Conservation (phyloP, 2,329 filamentous ascomycete species). For the Colletotrichum orchidophilum region DNA sequence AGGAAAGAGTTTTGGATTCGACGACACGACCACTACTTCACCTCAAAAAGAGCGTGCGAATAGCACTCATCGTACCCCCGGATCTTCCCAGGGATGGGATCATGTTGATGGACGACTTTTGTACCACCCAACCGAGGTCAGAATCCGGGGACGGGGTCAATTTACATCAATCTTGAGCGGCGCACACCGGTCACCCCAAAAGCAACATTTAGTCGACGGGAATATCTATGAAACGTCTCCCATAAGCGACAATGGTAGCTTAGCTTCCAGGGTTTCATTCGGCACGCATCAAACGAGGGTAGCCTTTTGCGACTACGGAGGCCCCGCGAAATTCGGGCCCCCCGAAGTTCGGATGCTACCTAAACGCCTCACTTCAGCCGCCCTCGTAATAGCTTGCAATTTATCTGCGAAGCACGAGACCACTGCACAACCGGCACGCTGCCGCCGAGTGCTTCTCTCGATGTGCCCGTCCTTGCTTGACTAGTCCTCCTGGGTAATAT, state of each 20-base stretch:
- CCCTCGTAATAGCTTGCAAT: neutral
- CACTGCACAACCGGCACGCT: neutral
- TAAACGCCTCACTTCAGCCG: slow-evolving; percentile 1
- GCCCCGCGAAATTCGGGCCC: slow-evolving; percentile 17
- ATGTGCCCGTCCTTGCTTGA: neutral
- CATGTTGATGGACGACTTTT: neutral
- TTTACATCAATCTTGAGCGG: neutral
- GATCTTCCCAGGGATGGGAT: neutral
- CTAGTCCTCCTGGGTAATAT: neutral
- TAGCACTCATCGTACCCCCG: neutral
- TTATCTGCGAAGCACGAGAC: slow-evolving; percentile 1
- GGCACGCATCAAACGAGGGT: neutral
- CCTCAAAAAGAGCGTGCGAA: neutral
- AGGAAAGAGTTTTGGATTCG: neutral
- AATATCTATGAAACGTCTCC: neutral
- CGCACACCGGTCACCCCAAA: neutral
- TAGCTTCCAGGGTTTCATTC: neutral
- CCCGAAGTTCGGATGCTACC: slow-evolving; percentile 5
- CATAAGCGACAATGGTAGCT: neutral
- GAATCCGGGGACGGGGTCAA: neutral
- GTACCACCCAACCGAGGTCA: neutral
- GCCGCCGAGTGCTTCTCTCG: neutral
- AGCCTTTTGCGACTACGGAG: neutral
- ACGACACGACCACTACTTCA: no score
- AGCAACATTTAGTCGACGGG: neutral